phyloP scores from a whole-genome alignment of 331 rosid genomes.

The Pyracantha coccinea region DNA sequence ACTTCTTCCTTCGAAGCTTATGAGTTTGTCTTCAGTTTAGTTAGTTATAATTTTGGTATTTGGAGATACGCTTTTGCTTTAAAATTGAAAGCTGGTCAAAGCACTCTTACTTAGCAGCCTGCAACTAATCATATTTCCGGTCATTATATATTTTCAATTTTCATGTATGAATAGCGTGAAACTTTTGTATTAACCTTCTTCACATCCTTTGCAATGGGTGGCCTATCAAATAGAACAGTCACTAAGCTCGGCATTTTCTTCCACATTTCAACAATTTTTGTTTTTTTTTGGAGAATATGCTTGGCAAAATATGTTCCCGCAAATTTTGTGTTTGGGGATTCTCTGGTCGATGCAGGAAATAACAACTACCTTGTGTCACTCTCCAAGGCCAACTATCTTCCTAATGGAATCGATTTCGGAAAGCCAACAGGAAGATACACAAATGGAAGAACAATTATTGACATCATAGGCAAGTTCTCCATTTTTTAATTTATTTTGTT shows the following conservation, averaged over 20 bases:
- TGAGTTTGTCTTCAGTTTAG: no score
- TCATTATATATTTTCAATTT: neutral
- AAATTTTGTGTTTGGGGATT: conserved; percentile 57
- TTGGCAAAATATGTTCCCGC: conserved; percentile 26
- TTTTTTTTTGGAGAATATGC: conserved; percentile 14
- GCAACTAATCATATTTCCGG: neutral
- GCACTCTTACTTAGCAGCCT: no score
- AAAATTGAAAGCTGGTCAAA: no score
- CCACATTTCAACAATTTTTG: conserved; percentile 2
- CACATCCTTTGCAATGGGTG: conserved; percentile 8
- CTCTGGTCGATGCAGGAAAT: conserved; percentile 63
- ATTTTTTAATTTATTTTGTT: neutral
- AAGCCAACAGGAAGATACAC: conserved; percentile 51
- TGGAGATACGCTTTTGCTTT: no score
- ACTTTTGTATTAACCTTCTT: no score
- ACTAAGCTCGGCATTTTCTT: neutral
- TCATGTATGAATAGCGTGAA: no score
- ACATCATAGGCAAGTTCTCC: conserved; percentile 30
- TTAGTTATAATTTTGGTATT: no score
- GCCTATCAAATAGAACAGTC: neutral
- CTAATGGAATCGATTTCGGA: conserved; percentile 61
- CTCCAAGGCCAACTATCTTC: conserved; percentile 40
- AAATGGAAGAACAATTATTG: conserved; percentile 27
- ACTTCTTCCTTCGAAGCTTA: no score
- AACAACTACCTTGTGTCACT: conserved; percentile 40